A percentile compares a stretch with the other conserved stretches of the same genome.
Conservation (phyloP, 1,284 basidiomycete species). For the Vanrija sp. region DNA sequence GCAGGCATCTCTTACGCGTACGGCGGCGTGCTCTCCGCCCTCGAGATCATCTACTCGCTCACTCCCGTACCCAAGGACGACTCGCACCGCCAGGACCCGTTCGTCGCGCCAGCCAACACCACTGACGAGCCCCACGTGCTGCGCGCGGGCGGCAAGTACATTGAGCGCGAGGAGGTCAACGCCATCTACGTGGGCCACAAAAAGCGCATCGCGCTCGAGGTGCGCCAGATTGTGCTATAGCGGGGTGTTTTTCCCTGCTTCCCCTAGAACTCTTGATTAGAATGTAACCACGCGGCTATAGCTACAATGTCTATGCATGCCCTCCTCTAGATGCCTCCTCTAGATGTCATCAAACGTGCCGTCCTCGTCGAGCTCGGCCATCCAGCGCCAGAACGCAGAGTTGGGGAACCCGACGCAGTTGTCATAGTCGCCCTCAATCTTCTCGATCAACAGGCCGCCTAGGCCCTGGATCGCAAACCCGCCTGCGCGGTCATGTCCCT, state of each 20-base stretch:
- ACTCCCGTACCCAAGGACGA: conserved; percentile 1
- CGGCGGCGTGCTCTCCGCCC: conserved; percentile 79
- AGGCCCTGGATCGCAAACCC: conserved; percentile 92
- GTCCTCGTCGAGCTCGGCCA: conserved; percentile 42
- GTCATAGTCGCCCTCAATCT: conserved; percentile 85
- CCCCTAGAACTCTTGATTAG: no score
- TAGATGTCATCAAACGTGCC: conserved; percentile 45
- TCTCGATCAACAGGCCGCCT: conserved; percentile 72
- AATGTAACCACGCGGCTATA: no score
- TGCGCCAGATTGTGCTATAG: conserved; percentile 10
- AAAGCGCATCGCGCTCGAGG: conserved; percentile 38
- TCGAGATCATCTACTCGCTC: conserved; percentile 79
- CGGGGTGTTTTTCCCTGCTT: no score
- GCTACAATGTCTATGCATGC: not conserved
- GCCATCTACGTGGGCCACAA: conserved; percentile 60
- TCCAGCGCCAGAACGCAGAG: conserved; percentile 47
- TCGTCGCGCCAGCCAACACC: not conserved
- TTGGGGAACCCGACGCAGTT: conserved; percentile 73
- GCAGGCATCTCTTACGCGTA: conserved; percentile 77
- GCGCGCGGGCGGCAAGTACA: conserved; percentile 53
- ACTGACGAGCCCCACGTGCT: not conserved
- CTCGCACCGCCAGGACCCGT: not conserved
- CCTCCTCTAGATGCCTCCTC: conserved; percentile 13
- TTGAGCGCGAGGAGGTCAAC: conserved; percentile 70
- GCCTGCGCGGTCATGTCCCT: conserved; percentile 86